Evolutionary conservation across 2,329 filamentous ascomycete species (phyloP), one percentile per base, ranked within the genome.

Genomic region (Neopestalotiopsis rosae): DNA sequence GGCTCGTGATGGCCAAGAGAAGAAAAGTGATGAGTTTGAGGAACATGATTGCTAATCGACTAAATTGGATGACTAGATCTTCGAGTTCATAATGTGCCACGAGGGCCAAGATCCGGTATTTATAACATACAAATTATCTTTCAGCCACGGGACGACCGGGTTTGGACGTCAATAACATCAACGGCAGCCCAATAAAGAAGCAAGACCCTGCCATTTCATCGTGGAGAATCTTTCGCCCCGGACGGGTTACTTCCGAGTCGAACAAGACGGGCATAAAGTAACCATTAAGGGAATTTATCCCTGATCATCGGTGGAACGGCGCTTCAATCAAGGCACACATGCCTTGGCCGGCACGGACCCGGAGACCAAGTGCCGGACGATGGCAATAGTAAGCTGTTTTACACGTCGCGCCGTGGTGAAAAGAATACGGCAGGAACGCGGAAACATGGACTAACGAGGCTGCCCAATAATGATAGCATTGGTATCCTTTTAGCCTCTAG

Each of bases 1-100:
- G 67, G 67, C 68, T 49, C 42, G 34, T 38, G 34, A 74, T 66
- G 59, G 70, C 70, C 40, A 74, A 68, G 38, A 69, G 58, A 17
- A 56, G 61, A 14, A 68, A 59, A 45, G 67, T 17, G 9, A 66
- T 13, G 2, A 52, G 67, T 14, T 32, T 69, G 38, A 72, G 42
- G 61, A 70, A 58, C 62, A 68, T 68, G 40, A 7, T 67, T 12
- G 28, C 58, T 13, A n/a, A 20, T n/a, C 20, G 7, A 52, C 17
- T 9, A 52, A n/a, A 10, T 10, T n/a, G 9, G 2, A 42, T 14
- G 17, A 63, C 13, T 13, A 58, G 28, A 7, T 58, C 13, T n/a
- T 38, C 24, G 24, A 28, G 24, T 28, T 28, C 24, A 28, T 28
- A 1, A 28, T 28, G 24, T 28, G 24, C 24, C 24, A 28, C 24